Evolutionary conservation across 2,329 filamentous ascomycete species (phyloP), one percentile per base, ranked within the genome.

Genomic region (Fusarium nematophilum): DNA sequence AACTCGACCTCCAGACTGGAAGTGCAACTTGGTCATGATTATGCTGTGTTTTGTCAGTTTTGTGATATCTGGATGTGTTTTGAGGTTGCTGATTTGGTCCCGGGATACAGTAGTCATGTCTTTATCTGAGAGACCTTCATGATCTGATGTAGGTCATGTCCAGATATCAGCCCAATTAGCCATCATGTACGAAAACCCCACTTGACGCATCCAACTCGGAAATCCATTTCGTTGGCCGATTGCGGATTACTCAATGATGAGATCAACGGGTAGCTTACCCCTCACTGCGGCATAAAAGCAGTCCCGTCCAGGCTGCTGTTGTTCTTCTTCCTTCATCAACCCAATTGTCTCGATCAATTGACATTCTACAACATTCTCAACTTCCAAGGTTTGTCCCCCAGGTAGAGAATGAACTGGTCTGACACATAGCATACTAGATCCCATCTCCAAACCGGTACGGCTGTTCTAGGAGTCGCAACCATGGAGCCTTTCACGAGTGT

Each of bases 401-500:
- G n/a, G 2, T 6, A 10, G 25, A 21, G 8, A 17, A 40, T 27
- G 27, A 40, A 39, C 23, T 42, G 53, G 47, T 53, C 66, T 68
- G 55, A 68, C 66, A 58, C 55, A 26, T 57, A 37, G 55, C 36
- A 64, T 49, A n/a, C 64, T 57, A 68, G 66, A 67, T 67, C 51
- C 48, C 55, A 57, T 39, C 37, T 53, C 30, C 45, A 48, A 65
- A 62, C 23, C 57, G 69, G 72, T 74, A 74, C 62, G 66, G 63
- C 57, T 33, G 47, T 59, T 53, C 37, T 38, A 51, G 58, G 49
- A 55, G 50, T 59, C 55, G 49, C 65, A 64, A 67, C 53, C 69
- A 75, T 76, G 74, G 68, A 68, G 49, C 64, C 73, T 71, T 76
- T 74, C 65, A 53, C 65, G 67, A 70, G 57, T 73, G 67, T 75